A percentile compares a stretch with the other conserved stretches of the same genome.
These are phyloP conservation scores for Candida freyschussii DNA, from an alignment of 1,139 yeast genomes.

Conservation along the genomic window DNA sequence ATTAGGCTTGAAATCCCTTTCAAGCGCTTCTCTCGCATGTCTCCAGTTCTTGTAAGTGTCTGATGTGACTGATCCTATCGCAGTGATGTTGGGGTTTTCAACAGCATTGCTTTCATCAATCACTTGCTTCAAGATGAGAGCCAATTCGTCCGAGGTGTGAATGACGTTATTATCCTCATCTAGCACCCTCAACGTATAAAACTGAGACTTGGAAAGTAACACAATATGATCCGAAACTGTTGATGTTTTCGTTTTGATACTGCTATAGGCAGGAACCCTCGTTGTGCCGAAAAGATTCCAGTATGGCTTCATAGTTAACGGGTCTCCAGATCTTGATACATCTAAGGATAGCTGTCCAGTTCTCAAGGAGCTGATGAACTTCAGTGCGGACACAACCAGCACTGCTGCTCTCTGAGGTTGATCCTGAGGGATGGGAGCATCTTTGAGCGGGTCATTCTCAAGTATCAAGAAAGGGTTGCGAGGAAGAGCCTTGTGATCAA, in stretches of 20 bases:
- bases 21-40: slow-evolving; percentile 42
- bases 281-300: slow-evolving; percentile 64
- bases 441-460: slow-evolving; percentile 68
- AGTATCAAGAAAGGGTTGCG: slow-evolving; percentile 69
- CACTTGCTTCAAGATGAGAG: slow-evolving; percentile 45
- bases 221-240: slow-evolving; percentile 45
- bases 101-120: slow-evolving; percentile 36
- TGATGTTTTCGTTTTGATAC: slow-evolving; percentile 34
- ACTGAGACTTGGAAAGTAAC: slow-evolving; percentile 58
- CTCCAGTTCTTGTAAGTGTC: slow-evolving; percentile 64
- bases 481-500: slow-evolving; percentile 69
- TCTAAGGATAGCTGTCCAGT: slow-evolving; percentile 53
- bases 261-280: slow-evolving; percentile 47
- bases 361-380: slow-evolving; percentile 58
- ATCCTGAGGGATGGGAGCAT: slow-evolving; percentile 42
- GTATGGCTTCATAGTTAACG: slow-evolving; percentile 65
- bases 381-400: slow-evolving; percentile 57
- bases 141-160: slow-evolving; percentile 54
- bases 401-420: slow-evolving; percentile 67
- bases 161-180: slow-evolving; percentile 36
- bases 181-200: slow-evolving; percentile 56
- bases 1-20: slow-evolving; percentile 41
- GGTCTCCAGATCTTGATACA: slow-evolving; percentile 44
- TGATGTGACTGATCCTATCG: slow-evolving; percentile 67
- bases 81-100: slow-evolving; percentile 43